Evolutionary conservation across 2,329 filamentous ascomycete species (phyloP).

Genomic region (Trichoderma sp.): DNA sequence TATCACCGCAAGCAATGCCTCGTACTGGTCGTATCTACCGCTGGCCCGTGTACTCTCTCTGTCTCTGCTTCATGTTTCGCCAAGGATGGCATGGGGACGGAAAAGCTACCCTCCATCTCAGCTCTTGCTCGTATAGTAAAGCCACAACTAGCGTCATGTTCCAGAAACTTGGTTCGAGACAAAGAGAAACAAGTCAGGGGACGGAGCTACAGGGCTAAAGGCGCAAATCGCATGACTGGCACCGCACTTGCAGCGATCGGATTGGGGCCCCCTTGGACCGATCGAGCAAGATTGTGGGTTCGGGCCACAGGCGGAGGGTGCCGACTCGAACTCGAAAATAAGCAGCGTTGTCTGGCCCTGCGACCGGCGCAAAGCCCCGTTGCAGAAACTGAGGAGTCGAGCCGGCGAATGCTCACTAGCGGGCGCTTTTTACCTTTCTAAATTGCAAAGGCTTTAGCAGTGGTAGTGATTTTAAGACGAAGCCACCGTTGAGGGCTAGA

Average conservation of each 20-base stretch:
- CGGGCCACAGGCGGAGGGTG: background rate
- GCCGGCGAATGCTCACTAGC: background rate
- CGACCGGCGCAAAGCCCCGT: background rate
- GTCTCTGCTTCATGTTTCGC: background rate
- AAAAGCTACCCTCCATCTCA: background rate
- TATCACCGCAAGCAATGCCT: background rate
- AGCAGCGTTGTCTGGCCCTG: background rate
- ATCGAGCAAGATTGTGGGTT: slow-evolving; percentile 8
- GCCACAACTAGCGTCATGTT: background rate
- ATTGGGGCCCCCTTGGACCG: slow-evolving; percentile 2
- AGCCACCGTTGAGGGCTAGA: background rate
- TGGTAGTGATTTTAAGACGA: background rate
- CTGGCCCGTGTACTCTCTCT: background rate
- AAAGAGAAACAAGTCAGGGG: slow-evolving; percentile 4
- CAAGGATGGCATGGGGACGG: background rate
- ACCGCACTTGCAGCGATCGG: slow-evolving; percentile 13
- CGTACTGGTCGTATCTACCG: background rate
- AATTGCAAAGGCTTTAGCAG: background rate
- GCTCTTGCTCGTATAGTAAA: background rate
- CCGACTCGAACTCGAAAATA: background rate
- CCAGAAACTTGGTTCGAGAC: slow-evolving; percentile 12
- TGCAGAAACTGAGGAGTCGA: background rate
- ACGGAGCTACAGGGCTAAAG: background rate
- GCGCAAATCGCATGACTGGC: slow-evolving; percentile 12
- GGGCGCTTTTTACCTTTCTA: background rate